phyloP scores from a whole-genome alignment of 495 filamentous ascomycete species.

The Poronia punctata region DNA sequence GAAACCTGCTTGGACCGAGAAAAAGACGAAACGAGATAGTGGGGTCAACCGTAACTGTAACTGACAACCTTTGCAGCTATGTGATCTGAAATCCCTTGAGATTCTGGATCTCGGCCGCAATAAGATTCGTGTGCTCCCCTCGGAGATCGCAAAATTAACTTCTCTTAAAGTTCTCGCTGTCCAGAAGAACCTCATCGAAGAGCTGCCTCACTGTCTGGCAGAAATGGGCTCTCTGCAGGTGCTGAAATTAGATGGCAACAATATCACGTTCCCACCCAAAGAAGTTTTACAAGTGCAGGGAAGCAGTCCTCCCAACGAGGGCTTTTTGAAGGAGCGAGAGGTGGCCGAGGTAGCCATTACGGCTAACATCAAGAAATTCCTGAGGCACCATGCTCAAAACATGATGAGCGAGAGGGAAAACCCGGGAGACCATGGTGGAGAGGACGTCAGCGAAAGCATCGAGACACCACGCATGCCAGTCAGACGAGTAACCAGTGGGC shows the following conservation, averaged over 20 bases:
- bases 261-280: conserved; percentile 60
- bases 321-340: conserved; percentile 40
- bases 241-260: conserved; percentile 82
- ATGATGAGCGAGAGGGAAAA: conserved; percentile 35
- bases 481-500: conserved; percentile 64
- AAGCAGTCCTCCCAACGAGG: conserved; percentile 38
- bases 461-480: conserved; percentile 70
- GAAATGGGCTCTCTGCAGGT: conserved; percentile 85
- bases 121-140: conserved; percentile 67
- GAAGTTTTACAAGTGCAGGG: conserved; percentile 47
- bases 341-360: conserved; percentile 61
- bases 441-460: conserved; percentile 55
- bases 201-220: conserved; percentile 73
- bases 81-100: conserved; percentile 77
- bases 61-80: conserved; percentile 41
- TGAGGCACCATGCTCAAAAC: conserved; percentile 52
- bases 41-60: background rate
- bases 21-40: background rate
- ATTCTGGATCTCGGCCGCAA: conserved; percentile 89
- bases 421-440: conserved; percentile 57
- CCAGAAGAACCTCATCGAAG: conserved; percentile 76
- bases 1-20: background rate
- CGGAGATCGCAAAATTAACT: conserved; percentile 69
- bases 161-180: conserved; percentile 72
- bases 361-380: conserved; percentile 65